phyloP scores from a whole-genome alignment of 345 rosid genomes.

The Eucalyptus lansdowneana region DNA sequence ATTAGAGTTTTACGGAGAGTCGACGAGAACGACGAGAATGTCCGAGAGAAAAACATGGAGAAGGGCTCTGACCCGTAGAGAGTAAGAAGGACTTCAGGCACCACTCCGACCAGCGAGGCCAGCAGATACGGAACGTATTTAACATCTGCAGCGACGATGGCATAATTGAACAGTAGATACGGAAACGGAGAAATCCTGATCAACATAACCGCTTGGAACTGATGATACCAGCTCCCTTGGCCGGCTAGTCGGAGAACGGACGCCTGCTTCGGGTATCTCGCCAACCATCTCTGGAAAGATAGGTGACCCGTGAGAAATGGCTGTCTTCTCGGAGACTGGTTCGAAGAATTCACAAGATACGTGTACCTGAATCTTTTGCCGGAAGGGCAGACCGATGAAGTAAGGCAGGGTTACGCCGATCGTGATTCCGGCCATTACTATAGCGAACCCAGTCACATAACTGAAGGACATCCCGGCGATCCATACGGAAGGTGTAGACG shows the following conservation, averaged over 20 bases:
- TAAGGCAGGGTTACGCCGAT: constrained; percentile 21
- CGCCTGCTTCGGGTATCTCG: constrained; percentile 15
- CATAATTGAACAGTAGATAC: constrained; percentile 11
- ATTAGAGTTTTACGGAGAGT: background rate
- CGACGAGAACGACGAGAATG: background rate
- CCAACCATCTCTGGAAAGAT: constrained; percentile 6
- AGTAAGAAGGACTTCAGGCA: constrained; percentile 12
- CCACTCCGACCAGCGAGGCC: constrained; percentile 11
- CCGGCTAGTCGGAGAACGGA: constrained; percentile 17
- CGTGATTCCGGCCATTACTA: constrained; percentile 7
- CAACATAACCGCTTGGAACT: constrained; percentile 13
- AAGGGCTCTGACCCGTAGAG: constrained; percentile 10
- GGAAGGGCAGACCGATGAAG: constrained; percentile 15
- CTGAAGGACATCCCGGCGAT: constrained; percentile 23
- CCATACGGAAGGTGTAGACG: constrained; percentile 33
- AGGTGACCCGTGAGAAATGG: background rate
- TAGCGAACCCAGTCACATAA: constrained; percentile 11
- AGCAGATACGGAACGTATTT: constrained; percentile 11
- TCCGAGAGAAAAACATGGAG: background rate
- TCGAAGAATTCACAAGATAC: background rate
- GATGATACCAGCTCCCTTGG: constrained; percentile 23
- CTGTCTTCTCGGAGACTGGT: background rate
- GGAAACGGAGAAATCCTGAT: constrained; percentile 31
- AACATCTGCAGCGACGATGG: constrained; percentile 5
- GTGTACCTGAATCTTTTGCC: constrained; percentile 2